phyloP scores from a whole-genome alignment of 1,139 yeast species.

The Hyphopichia fennica region DNA sequence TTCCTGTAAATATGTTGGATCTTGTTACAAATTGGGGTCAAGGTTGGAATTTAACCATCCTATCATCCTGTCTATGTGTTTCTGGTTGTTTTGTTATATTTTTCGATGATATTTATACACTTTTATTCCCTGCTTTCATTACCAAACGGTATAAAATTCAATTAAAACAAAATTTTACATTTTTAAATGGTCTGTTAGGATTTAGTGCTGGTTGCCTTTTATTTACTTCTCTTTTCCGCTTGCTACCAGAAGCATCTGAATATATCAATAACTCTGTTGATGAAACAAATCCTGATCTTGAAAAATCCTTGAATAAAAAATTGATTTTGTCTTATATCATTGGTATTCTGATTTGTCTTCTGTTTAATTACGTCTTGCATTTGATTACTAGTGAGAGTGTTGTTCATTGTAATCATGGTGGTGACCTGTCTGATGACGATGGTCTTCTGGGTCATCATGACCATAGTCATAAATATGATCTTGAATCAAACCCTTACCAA shows the following conservation, averaged over 20 bases:
- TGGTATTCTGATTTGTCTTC: constrained; percentile 63
- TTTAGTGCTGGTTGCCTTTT: constrained; percentile 77
- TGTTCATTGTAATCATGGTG: constrained; percentile 78
- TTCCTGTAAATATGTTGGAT: not conserved
- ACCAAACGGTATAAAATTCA: constrained; percentile 49
- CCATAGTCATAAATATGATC: constrained; percentile 13
- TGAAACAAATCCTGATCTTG: constrained; percentile 7
- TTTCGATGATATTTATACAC: constrained; percentile 45
- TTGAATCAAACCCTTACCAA: too few species aligned
- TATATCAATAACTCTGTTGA: constrained; percentile 18
- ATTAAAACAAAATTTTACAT: constrained; percentile 58
- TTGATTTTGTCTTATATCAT: constrained; percentile 51
- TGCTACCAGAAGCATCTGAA: constrained; percentile 67
- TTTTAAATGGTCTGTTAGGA: constrained; percentile 65
- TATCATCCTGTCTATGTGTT: constrained; percentile 59
- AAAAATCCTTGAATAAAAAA: constrained; percentile 24
- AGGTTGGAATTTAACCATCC: constrained; percentile 59
- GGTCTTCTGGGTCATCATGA: constrained; percentile 14
- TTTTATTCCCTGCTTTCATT: constrained; percentile 38
- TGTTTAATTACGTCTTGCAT: constrained; percentile 67
- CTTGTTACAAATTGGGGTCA: too few species aligned
- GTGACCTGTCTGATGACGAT: too few species aligned
- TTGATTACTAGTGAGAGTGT: constrained; percentile 76
- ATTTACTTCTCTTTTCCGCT: constrained; percentile 71
- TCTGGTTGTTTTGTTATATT: constrained; percentile 59